Evolutionary conservation across 495 filamentous ascomycete genomes (phyloP), one percentile per base, ranked within the genome.

Genomic region (Aeminium ludgeri): DNA sequence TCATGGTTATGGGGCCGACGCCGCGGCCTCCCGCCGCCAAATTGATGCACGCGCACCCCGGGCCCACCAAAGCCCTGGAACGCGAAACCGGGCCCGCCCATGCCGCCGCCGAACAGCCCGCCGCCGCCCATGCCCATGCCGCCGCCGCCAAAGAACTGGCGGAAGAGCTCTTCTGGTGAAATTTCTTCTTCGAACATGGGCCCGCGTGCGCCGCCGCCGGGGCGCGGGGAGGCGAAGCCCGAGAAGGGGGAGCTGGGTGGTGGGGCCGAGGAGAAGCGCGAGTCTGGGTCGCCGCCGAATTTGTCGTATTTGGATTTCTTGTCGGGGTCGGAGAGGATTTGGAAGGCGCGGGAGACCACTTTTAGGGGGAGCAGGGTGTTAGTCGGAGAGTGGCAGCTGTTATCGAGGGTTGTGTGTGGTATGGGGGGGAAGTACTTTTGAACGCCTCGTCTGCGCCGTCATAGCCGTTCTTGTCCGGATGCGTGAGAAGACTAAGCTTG

Each of bases 391-490:
- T n/a, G n/a, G n/a, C n/a, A n/a, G n/a, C n/a, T n/a, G n/a, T n/a
- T n/a, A n/a, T n/a, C n/a, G n/a, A n/a, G n/a, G n/a, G n/a, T n/a
- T n/a, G n/a, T n/a, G 33, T 35, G 17, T 7, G 33, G 33, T 15
- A 10, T 8, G 15, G 27, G 31, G 11, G 16, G 23, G 30, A 67
- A 75, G 63, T 56, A 82, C 77, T 62, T 63, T 96, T 96, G 61
- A 97, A 97, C 17, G 89, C 89, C 63, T 97, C 89, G 60, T 94
- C 89, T 40, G 89, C 86, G 27, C 86, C 78, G 20, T 87, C 82
- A 60, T 92, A 86, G n/a, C 84, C 86, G 65, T 95, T 97, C 67
- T 97, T 86, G 73, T 94, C 87, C 46, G 89, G 89, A 62, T 97
- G 89, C 50, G 91, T 85, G 47, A 80, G 68, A 44, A 97, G 60